phyloP scores from a whole-genome alignment of 306 rosid genomes.

The Rosa rugosa region DNA sequence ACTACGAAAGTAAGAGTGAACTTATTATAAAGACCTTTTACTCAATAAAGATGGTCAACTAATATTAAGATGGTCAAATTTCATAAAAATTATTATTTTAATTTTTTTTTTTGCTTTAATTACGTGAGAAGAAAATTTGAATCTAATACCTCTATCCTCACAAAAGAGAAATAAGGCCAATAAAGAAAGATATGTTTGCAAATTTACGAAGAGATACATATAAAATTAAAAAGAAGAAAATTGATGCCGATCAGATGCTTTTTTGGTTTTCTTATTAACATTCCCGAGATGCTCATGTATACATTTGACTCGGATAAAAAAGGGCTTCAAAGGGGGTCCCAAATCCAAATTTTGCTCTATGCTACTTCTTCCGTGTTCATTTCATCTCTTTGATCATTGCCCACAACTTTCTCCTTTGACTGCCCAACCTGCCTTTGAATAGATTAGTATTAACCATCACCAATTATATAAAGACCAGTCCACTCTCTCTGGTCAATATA shows the following conservation, averaged over 20 bases:
- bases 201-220: neutral
- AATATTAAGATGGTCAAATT: neutral
- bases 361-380: neutral
- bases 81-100: neutral
- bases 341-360: neutral
- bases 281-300: neutral
- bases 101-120: neutral
- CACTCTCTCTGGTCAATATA: neutral
- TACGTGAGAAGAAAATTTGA: neutral
- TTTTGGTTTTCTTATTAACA: neutral
- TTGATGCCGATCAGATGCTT: neutral
- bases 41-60: neutral
- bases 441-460: neutral
- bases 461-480: constrained; percentile 12
- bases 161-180: neutral
- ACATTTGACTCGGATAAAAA: neutral
- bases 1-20: neutral
- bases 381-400: neutral
- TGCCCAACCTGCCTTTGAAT: neutral
- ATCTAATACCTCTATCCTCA: neutral
- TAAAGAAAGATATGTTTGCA: no score
- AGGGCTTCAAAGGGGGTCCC: neutral
- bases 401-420: constrained; percentile 4
- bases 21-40: neutral
- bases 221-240: neutral